Base-by-base conservation (phyloP, 2,329 filamentous ascomycete species). In the Trichoderma koningii region DNA sequence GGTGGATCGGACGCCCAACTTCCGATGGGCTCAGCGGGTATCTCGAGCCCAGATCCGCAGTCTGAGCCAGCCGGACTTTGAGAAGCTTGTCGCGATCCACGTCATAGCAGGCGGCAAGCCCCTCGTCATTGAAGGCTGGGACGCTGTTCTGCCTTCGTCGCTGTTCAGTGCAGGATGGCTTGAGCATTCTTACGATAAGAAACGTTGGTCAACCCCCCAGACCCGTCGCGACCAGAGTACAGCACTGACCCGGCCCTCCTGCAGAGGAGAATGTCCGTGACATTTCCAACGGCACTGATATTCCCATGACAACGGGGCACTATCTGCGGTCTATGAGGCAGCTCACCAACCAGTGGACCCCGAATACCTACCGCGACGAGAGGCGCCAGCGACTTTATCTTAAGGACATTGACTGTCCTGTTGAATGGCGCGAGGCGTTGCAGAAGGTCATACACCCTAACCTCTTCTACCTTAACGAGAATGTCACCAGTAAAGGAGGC, bases 351-450 rank as follows among this genome's bases (percentile, higher is more conserved):
- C 92, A 96, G 74, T 96, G 92, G 81, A 89, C 83, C 9, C 80
- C 86, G 0, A 83, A 82, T 53, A 94, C 91, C 68, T 97, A 90
- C 74, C 88, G 88, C 66, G 90, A 96, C 68, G 87, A 91, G 67
- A 85, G 87, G 44, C 84, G 91, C 23, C 95, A 99, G 74, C 87
- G 95, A 14, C 86, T 98, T 1, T 99, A 99, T 74, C 80, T 98
- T 26, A 99, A 99, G 73, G 95, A 99, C 73, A 97, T 99, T 66
- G 95, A 99, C 75, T 97, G 93, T 70, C 95, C 95, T 0, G 80
- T 84, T 1, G 88, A 94, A 65, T 99, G 95, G 95, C 87, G 89
- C 59, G 85, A 94, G 30, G 88, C 91, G 65, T 79, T 99, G 19
- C 87, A 87, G 69, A 88, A 90, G 56, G 80, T 92, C 34, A 89